phyloP scores from a whole-genome alignment of 2,329 filamentous ascomycete genomes.

The Whalleya microplaca region DNA sequence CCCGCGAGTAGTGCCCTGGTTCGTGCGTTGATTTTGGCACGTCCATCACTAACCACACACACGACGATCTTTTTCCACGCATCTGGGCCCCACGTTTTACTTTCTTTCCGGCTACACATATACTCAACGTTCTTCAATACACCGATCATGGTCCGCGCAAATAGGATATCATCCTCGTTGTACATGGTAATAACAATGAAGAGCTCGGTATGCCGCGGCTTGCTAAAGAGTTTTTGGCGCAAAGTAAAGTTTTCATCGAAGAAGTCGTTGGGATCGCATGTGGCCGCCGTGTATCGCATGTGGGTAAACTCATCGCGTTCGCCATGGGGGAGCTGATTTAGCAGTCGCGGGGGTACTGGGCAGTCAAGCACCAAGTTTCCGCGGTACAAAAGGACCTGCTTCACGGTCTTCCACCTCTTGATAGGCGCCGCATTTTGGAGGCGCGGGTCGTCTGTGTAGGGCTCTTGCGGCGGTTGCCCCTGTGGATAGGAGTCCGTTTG shows the following conservation, averaged over 20 bases:
- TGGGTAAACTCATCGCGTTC: slow-evolving; percentile 91
- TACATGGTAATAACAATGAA: slow-evolving; percentile 99
- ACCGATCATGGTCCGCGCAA: slow-evolving; percentile 97
- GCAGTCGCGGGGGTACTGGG: slow-evolving; percentile 84
- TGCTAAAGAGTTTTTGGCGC: slow-evolving; percentile 85
- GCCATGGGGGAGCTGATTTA: slow-evolving; percentile 87
- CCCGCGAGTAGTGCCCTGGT: slow-evolving; percentile 88
- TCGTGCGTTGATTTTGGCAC: slow-evolving; percentile 87
- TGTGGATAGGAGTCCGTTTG: slow-evolving; percentile 55
- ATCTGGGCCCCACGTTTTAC: slow-evolving; percentile 92
- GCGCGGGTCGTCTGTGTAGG: slow-evolving; percentile 49
- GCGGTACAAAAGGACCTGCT: slow-evolving; percentile 95
- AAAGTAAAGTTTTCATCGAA: slow-evolving; percentile 87
- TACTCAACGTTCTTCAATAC: slow-evolving; percentile 98
- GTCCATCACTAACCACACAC: slow-evolving; percentile 92
- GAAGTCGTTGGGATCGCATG: slow-evolving; percentile 95
- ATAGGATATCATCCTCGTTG: slow-evolving; percentile 96
- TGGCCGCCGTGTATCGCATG: slow-evolving; percentile 99
- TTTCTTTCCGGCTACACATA: slow-evolving; percentile 91
- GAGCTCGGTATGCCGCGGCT: slow-evolving; percentile 86
- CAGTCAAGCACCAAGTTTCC: slow-evolving; percentile 97
- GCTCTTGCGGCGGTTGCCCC: slow-evolving; percentile 41
- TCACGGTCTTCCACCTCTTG: slow-evolving; percentile 96
- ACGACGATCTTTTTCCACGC: slow-evolving; percentile 99
- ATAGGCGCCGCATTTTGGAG: slow-evolving; percentile 58